Base-by-base conservation (phyloP, 2,329 filamentous ascomycete genomes). In the Fusarium continuum region DNA sequence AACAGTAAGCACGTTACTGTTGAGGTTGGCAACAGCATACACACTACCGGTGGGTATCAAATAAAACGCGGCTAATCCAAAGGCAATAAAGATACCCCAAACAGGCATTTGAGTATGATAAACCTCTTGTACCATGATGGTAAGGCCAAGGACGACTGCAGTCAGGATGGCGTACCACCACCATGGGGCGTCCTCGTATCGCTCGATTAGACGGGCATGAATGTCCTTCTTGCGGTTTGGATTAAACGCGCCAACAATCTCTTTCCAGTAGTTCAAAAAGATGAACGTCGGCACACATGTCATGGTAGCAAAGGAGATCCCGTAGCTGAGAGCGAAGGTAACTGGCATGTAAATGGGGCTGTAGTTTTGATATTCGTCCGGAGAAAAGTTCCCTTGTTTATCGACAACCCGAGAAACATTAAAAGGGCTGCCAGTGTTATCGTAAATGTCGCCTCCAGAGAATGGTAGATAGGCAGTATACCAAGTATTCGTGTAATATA, bases 401-500 rank as follows among this genome's bases (percentile, higher is more conserved):
- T 52, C 49, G 0, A 52, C 31, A 0, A 52, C 43, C 0, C 41
- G 41, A 1, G 49, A 52, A 0, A n/a, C 43, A 1, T 52, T 52
- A 2, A 52, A 52, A 2, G 49, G 13, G 2, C 9, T 49, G 0
- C 32, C 49, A 0, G 49, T 52, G 8, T 52, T 52, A 0, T 52
- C 49, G 2, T 52, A 52, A 5, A 49, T 52, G 1, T 52, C 49
- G 2, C 49, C 43, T 0, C 49, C 49, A 0, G 49, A 52, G 1
- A 52, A 52, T 0, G 49, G 49, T 0, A 53, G 16, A 2, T 53
- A 26, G 0, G 49, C 43, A 0, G 43, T 38, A 3, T 53, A 53
- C 49, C 49, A 53, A 3, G 43, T 53, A 16, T 53, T 53, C 5
- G 16, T 53, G 9, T 53, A 53, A 4, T 53, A 49, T 2, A 53